A percentile compares a stretch with the other conserved stretches of the same genome.
Evolutionary conservation across 2,329 filamentous ascomycete species (phyloP).

Genomic region (Paecilomyces niveus): DNA sequence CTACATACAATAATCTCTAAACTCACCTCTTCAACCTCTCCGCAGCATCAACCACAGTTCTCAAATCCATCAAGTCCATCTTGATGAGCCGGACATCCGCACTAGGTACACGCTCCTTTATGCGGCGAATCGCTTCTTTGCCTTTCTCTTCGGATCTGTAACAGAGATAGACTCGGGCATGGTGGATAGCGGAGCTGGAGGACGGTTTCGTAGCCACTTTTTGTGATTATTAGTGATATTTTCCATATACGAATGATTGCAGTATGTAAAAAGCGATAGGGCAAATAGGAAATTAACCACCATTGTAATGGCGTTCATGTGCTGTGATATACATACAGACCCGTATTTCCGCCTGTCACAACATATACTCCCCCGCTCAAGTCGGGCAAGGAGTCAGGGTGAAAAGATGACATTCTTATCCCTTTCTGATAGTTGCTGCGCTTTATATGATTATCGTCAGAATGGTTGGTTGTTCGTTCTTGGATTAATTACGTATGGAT

Average conservation of each 20-base stretch:
- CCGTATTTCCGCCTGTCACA: slow-evolving; percentile 40
- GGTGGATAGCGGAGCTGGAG: background rate
- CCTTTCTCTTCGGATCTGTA: background rate
- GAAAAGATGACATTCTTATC: background rate
- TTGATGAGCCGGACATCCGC: background rate
- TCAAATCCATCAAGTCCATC: background rate
- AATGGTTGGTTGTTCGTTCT: background rate
- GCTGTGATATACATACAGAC: slow-evolving; percentile 30
- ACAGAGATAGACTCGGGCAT: background rate
- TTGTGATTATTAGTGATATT: background rate
- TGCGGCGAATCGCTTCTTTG: background rate
- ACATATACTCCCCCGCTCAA: slow-evolving; percentile 32
- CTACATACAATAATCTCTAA: too few relatives aligned
- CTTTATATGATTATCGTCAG: background rate
- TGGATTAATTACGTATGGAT: background rate
- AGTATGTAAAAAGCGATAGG: background rate
- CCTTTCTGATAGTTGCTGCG: background rate
- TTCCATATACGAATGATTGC: background rate
- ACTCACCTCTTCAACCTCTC: background rate
- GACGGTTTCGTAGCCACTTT: background rate
- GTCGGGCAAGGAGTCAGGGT: background rate
- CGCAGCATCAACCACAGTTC: background rate
- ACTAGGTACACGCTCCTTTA: background rate
- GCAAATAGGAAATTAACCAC: background rate
- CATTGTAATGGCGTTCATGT: background rate